Evolutionary conservation across 177 flowering plant species (phyloP).

Genomic region (Vitis hybrid): DNA sequence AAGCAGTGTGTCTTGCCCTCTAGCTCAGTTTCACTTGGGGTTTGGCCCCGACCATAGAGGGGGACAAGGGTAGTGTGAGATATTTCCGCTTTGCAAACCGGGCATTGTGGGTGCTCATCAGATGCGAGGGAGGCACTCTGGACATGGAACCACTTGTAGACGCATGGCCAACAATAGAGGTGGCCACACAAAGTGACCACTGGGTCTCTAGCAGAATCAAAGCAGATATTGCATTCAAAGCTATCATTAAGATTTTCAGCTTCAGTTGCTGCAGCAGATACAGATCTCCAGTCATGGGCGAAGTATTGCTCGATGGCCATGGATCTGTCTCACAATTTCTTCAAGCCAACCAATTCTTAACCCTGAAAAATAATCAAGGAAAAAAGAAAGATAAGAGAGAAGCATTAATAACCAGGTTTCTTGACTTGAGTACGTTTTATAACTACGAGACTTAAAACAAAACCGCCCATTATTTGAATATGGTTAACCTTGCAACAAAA

Average conservation of each 20-base stretch:
- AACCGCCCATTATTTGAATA: too few relatives aligned
- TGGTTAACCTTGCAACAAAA: too few relatives aligned
- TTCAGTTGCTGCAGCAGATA: slow-evolving; percentile 14
- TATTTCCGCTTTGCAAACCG: slow-evolving; percentile 59
- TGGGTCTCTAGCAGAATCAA: slow-evolving; percentile 51
- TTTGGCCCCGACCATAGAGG: slow-evolving; percentile 53
- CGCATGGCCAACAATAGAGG: slow-evolving; percentile 73
- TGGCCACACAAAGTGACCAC: slow-evolving; percentile 68
- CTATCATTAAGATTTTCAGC: slow-evolving; percentile 28
- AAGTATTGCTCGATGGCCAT: slow-evolving; percentile 36
- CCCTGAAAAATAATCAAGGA: background rate
- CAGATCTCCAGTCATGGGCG: slow-evolving; percentile 30
- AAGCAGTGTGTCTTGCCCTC: slow-evolving; percentile 14
- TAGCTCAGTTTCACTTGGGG: slow-evolving; percentile 17
- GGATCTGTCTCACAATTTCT: background rate
- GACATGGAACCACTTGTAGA: slow-evolving; percentile 59
- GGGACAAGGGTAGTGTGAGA: slow-evolving; percentile 52
- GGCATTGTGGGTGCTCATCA: slow-evolving; percentile 50
- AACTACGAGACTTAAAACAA: too few relatives aligned
- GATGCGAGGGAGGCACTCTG: slow-evolving; percentile 42
- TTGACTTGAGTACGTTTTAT: too few relatives aligned
- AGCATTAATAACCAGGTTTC: background rate
- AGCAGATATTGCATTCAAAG: slow-evolving; percentile 66
- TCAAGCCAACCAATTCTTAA: too few relatives aligned
- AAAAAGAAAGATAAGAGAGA: background rate